These are phyloP conservation scores for Trichoderma sp. DNA, from an alignment of 2,329 filamentous ascomycete species.

Conservation along the genomic window DNA sequence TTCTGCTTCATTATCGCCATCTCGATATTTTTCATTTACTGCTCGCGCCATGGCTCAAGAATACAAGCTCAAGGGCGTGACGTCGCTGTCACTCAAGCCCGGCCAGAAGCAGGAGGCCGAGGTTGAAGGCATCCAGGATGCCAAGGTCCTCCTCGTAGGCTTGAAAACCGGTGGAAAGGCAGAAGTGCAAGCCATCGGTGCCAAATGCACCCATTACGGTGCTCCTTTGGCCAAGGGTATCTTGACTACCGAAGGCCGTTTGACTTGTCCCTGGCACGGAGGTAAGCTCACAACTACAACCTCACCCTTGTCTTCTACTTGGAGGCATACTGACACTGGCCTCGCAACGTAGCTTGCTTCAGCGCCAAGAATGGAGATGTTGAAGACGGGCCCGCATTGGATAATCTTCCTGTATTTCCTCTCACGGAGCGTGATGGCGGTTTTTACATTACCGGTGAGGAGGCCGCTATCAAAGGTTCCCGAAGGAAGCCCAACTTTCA, in stretches of 20 bases:
- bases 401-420: constrained; percentile 80
- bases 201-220: constrained; percentile 90
- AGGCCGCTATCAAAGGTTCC: constrained; percentile 75
- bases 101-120: constrained; percentile 88
- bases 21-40: constrained; percentile 36
- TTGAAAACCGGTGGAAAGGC: constrained; percentile 11
- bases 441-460: constrained; percentile 82
- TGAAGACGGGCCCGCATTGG: constrained; percentile 89
- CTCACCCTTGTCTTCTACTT: background rate
- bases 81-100: constrained; percentile 72
- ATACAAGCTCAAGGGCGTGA: constrained; percentile 76
- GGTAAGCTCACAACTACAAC: constrained; percentile 55
- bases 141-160: constrained; percentile 77
- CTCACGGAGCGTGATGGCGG: constrained; percentile 79
- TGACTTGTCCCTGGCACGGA: constrained; percentile 97
- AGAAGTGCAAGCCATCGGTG: constrained; percentile 63
- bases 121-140: constrained; percentile 84
- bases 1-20: background rate
- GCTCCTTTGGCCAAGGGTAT: constrained; percentile 88
- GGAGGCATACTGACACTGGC: constrained; percentile 14
- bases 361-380: constrained; percentile 87
- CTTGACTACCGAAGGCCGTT: constrained; percentile 75
- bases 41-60: constrained; percentile 55
- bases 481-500: constrained; percentile 74
- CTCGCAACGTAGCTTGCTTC: constrained; percentile 73